These are phyloP conservation scores for Lolium rigidum DNA, from an alignment of 176 grass and related monocot species.

Conservation along the genomic window DNA sequence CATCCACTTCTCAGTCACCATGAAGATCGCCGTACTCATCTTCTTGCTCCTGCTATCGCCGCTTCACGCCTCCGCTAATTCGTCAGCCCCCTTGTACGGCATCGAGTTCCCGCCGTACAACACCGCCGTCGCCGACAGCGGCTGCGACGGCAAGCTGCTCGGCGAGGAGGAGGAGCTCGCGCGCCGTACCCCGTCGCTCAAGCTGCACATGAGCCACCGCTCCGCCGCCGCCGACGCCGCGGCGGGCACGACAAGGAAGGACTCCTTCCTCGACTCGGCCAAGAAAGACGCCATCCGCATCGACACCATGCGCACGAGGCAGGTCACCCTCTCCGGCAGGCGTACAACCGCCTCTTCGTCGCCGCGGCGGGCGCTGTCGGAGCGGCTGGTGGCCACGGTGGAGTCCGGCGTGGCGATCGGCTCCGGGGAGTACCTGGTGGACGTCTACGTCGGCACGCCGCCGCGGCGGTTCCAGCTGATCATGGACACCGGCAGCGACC, in stretches of 20 bases:
- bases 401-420: conserved; percentile 84
- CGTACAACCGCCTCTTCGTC: conserved; percentile 2
- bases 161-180: conserved; percentile 25
- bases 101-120: conserved; percentile 77
- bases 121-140: conserved; percentile 43
- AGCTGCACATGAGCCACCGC: conserved; percentile 65
- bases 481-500: conserved; percentile 96
- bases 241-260: conserved; percentile 45
- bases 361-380: conserved; percentile 50
- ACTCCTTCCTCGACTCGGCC: conserved; percentile 55
- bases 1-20: conserved; percentile 1
- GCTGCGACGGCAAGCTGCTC: conserved; percentile 58
- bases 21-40: conserved; percentile 21
- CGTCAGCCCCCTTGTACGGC: conserved; percentile 54
- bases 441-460: conserved; percentile 89
- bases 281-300: conserved; percentile 65
- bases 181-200: conserved; percentile 44
- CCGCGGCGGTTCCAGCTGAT: conserved; percentile 82
- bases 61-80: background rate
- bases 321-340: background rate
- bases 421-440: conserved; percentile 90
- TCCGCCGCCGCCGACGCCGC: conserved; percentile 31
- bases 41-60: conserved; percentile 25
- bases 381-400: conserved; percentile 71
- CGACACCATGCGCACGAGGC: conserved; percentile 50